Base-by-base conservation (phyloP, 148 eudicot species). In the Dianthus caryophyllus region DNA sequence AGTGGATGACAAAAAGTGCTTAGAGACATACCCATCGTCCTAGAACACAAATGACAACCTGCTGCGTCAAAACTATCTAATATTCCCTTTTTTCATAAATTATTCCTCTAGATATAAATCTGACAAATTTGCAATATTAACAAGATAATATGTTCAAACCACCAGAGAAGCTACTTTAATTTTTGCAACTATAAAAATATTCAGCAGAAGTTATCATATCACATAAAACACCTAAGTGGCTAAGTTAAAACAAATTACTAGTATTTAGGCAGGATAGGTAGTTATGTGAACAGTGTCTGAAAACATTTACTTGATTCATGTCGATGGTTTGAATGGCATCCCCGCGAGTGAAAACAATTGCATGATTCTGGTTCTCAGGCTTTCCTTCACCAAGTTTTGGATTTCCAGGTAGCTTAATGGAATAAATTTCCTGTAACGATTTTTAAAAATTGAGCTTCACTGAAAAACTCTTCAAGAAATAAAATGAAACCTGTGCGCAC, bases 341-440 rank as follows among this genome's bases (percentile, higher is more conserved):
- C 6, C 99, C 99, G 29, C 99, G 97, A 26, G 99, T 95, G 69
- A 95, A 95, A 61, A 95, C 27, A 54, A 95, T 88, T 17, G 99
- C 97, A 90, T 95, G 99, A 72, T 95, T 95, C 71, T 95, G 99
- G 63, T 95, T 95, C 72, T 95, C 99, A 38, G 99, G 99, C 64
- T 95, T 95, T 57, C 99, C 99, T 83, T 95, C 99, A 49, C 99
- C 99, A 63, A 94, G 97, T 77, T 94, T 95, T 61, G 99, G 99
- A 70, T 90, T 81, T 66, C 99, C 99, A 56, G 99, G 99, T 63
- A 95, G 88, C 72, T 85, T 90, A 68, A 95, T 82, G 54, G 96
- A 84, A 72, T 83, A 95, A 72, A 95, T 87, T 84, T 95, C 99
- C 99, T 95, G 77, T 49, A 78, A 16, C 53, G 0, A 52, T 21